These are phyloP conservation scores for Heliosperma pusillum DNA, from an alignment of 148 eudicot genomes.

Conservation along the genomic window DNA sequence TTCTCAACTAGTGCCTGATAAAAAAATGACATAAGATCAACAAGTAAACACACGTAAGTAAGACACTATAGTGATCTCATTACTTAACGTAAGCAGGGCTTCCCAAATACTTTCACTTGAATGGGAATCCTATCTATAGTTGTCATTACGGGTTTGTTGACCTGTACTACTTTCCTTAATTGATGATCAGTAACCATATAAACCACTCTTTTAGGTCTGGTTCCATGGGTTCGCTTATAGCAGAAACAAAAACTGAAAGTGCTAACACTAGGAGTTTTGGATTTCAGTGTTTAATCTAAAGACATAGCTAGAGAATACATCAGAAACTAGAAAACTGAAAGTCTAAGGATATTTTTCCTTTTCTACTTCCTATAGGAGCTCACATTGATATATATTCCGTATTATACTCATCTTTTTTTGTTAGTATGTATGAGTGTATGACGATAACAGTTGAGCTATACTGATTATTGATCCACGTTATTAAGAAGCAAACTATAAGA, in stretches of 20 bases:
- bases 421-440: too few species aligned
- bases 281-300: background rate
- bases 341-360: too few species aligned
- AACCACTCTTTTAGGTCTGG: too few species aligned
- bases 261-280: background rate
- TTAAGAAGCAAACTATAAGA: background rate
- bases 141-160: too few species aligned
- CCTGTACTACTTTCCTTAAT: too few species aligned
- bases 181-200: too few species aligned
- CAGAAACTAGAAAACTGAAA: background rate
- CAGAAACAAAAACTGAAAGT: background rate
- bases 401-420: background rate
- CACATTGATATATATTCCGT: background rate
- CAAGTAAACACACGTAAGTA: constrained; percentile 5
- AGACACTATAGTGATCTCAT: background rate
- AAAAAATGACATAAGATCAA: background rate
- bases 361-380: background rate
- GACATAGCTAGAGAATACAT: background rate
- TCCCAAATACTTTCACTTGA: too few species aligned
- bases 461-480: background rate
- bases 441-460: too few species aligned
- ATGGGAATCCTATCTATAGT: too few species aligned
- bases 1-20: constrained; percentile 94
- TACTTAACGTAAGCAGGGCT: background rate
- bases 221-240: too few species aligned